Base-by-base conservation (phyloP, 805 yeast genomes). In the Barnettozyma vustinii region DNA sequence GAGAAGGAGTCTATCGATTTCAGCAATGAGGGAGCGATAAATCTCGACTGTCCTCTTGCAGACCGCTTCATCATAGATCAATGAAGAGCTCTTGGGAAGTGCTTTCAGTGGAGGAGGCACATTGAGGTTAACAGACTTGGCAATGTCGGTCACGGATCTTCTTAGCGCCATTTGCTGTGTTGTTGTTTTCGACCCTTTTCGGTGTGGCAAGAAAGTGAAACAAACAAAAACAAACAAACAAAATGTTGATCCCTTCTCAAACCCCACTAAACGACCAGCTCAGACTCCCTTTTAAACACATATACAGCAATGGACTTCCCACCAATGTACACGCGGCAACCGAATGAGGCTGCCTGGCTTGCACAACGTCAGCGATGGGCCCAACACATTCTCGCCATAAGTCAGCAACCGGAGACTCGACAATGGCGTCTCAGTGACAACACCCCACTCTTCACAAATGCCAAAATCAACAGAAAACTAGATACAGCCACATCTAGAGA, bases 261-360 rank as follows among this genome's bases (percentile, higher is more conserved):
- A n/a, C n/a, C n/a, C n/a, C n/a, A n/a, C n/a, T n/a, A 33, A 32
- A 42, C 21, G 27, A 30, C 12, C n/a, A 42, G 9, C 18, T 19
- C 7, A 27, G 27, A 25, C 19, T 26, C 26, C 26, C 15, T 37
- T 19, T 7, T 26, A 15, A 33, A 53, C 52, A 20, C 56, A 52
- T 42, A 42, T 36, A 33, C 52, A 46, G 41, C 52, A 35, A 51
- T 55, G 48, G 72, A 79, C 36, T 92, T 90, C 65, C 97, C 97
- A 6, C 99, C 99, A 0, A 80, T 92, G 56, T 92, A 81, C 69
- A 94, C 98, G 9, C 75, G 80, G 52, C 99, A 92, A 67, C 90
- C 94, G 20, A 91, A 92, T 58, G 76, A 81, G 35, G 80, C 86
- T 10, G 84, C 94, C 2, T 79, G 87, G 70, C 74, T 76, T 27